phyloP scores from a whole-genome alignment of 352 stramenopile genomes.

The Pythium rishiriense region DNA sequence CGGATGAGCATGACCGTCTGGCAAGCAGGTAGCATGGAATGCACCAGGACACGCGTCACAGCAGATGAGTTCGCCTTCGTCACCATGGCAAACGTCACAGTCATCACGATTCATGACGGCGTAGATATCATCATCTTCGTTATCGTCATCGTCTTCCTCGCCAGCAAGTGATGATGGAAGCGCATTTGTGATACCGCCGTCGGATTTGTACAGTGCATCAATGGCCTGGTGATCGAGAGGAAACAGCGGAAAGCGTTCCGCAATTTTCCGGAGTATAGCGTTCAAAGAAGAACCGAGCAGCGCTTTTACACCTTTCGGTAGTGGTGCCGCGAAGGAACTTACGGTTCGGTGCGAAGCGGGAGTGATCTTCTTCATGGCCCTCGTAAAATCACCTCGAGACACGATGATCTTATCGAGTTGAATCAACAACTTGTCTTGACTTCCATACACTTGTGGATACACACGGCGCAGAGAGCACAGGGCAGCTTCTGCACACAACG shows the following conservation, averaged over 20 bases:
- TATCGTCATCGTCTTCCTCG: slow-evolving; percentile 40
- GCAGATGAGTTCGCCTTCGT: slow-evolving; percentile 54
- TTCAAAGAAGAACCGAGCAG: slow-evolving; percentile 44
- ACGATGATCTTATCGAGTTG: slow-evolving; percentile 74
- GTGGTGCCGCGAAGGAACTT: slow-evolving; percentile 69
- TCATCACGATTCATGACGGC: slow-evolving; percentile 54
- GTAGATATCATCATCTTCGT: slow-evolving; percentile 76
- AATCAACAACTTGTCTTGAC: slow-evolving; percentile 76
- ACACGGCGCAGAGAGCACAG: slow-evolving; percentile 85
- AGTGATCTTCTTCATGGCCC: slow-evolving; percentile 80
- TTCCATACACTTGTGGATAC: slow-evolving; percentile 88
- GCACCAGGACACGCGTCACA: slow-evolving; percentile 64
- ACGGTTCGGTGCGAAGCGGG: slow-evolving; percentile 72
- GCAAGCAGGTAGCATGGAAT: slow-evolving; percentile 57
- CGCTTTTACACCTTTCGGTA: slow-evolving; percentile 58
- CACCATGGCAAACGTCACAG: slow-evolving; percentile 69
- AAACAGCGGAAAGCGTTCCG: slow-evolving; percentile 63
- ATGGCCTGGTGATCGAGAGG: slow-evolving; percentile 48
- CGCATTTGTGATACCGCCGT: background rate
- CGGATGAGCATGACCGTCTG: slow-evolving; percentile 11
- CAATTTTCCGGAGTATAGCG: slow-evolving; percentile 44
- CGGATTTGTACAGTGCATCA: slow-evolving; percentile 31
- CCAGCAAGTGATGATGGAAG: background rate
- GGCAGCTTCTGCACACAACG: slow-evolving; percentile 87
- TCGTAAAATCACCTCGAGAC: slow-evolving; percentile 64